Conservation (phyloP, 225 moss, liverwort and hornwort genomes). For the Sphagnum contortum region DNA sequence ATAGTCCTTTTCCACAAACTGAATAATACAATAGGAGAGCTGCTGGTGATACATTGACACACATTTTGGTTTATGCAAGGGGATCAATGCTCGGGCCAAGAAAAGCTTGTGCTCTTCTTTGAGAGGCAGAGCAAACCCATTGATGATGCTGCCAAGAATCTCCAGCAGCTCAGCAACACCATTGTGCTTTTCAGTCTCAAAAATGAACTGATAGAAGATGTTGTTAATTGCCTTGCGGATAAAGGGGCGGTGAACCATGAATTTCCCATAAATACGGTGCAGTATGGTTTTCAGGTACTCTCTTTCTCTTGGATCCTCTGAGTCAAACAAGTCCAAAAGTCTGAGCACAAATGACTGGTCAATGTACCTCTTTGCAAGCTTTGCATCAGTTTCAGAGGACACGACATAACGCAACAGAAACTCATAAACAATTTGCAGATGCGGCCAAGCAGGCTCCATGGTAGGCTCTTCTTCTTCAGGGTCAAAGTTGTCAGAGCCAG, state of each 20-base stretch:
- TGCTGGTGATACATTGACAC: constrained; percentile 61
- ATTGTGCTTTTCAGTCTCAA: constrained; percentile 62
- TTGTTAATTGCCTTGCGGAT: constrained; percentile 62
- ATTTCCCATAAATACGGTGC: constrained; percentile 54
- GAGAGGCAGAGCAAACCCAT: constrained; percentile 55
- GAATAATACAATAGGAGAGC: constrained; percentile 53
- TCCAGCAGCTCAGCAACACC: constrained; percentile 52
- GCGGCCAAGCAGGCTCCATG: constrained; percentile 30
- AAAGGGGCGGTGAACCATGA: constrained; percentile 49
- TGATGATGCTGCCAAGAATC: constrained; percentile 54
- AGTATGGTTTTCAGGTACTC: constrained; percentile 53
- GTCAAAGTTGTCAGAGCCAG: constrained; percentile 38
- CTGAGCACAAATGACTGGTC: constrained; percentile 46
- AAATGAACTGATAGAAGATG: constrained; percentile 55
- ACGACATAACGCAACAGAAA: constrained; percentile 16
- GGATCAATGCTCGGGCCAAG: constrained; percentile 41
- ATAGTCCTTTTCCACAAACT: constrained; percentile 49
- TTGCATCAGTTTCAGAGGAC: constrained; percentile 46
- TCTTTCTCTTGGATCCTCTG: constrained; percentile 48
- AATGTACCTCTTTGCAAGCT: constrained; percentile 55
- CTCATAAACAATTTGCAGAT: constrained; percentile 7
- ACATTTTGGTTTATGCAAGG: constrained; percentile 54
- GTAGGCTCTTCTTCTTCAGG: constrained; percentile 36
- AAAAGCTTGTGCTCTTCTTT: constrained; percentile 67
- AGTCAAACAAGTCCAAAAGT: constrained; percentile 44